Percentiles rank a stretch among this genome's conserved stretches.
These are phyloP conservation scores for Aspergillus aculeatinus DNA, from an alignment of 2,329 filamentous ascomycete genomes.

Conservation along the genomic window DNA sequence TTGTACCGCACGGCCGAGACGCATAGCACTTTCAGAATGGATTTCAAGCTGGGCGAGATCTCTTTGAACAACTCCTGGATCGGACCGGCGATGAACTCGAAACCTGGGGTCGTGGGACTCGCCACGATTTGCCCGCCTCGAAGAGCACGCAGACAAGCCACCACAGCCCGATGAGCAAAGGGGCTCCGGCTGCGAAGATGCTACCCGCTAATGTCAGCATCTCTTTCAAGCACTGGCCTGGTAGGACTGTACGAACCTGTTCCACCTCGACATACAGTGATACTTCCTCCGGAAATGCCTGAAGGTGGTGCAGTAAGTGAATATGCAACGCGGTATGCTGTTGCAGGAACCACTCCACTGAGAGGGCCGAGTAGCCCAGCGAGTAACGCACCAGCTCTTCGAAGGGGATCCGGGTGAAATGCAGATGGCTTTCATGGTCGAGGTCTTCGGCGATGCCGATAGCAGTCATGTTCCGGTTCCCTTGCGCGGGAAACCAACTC, in stretches of 20 bases:
- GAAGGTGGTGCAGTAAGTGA: slow-evolving; percentile 33
- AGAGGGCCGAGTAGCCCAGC: slow-evolving; percentile 33
- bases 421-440: slow-evolving; percentile 41
- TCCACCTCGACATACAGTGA: slow-evolving; percentile 37
- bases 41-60: slow-evolving; percentile 30
- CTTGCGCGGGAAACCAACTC: slow-evolving; percentile 37
- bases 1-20: slow-evolving; percentile 38
- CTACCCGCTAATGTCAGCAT: slow-evolving; percentile 20
- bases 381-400: slow-evolving; percentile 43
- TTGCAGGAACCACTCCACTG: slow-evolving; percentile 41
- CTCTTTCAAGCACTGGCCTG: too few species aligned
- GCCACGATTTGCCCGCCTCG: slow-evolving; percentile 16
- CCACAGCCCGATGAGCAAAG: slow-evolving; percentile 39
- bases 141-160: slow-evolving; percentile 30
- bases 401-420: slow-evolving; percentile 40
- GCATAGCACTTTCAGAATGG: slow-evolving; percentile 38
- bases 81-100: slow-evolving; percentile 39
- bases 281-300: slow-evolving; percentile 32
- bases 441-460: slow-evolving; percentile 34
- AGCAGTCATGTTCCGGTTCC: slow-evolving; percentile 22
- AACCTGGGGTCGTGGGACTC: slow-evolving; percentile 20
- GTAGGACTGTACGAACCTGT: slow-evolving; percentile 26
- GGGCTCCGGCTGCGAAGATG: slow-evolving; percentile 37
- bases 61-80: slow-evolving; percentile 39
- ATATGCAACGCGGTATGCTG: slow-evolving; percentile 40